Evolutionary conservation across 176 grass and related monocot species (phyloP).

Genomic region (Cocos nucifera): DNA sequence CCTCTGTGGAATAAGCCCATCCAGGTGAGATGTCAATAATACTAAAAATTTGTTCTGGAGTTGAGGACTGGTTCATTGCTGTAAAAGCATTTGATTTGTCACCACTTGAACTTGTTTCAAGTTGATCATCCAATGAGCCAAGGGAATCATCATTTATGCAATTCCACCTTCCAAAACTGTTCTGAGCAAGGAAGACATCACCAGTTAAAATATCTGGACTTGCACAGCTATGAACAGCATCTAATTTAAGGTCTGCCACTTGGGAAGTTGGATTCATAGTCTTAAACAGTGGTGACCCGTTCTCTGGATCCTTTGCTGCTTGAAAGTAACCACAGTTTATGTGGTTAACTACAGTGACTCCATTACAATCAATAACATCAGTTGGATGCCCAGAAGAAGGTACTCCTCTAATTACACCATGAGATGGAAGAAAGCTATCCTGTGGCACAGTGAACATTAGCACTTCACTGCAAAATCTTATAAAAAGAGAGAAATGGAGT

Average conservation of each 20-base stretch:
- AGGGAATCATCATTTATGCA: constrained; percentile 38
- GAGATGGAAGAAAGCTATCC: constrained; percentile 24
- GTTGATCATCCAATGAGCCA: constrained; percentile 31
- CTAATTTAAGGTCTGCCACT: constrained; percentile 19
- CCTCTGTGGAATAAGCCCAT: constrained; percentile 73
- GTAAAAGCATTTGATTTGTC: not conserved
- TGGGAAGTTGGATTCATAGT: constrained; percentile 31
- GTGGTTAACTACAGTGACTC: constrained; percentile 22
- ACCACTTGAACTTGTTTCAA: not conserved
- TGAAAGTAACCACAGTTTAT: constrained; percentile 19
- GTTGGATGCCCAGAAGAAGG: not conserved
- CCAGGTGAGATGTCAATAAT: constrained; percentile 74
- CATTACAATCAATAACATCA: constrained; percentile 22
- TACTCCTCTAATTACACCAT: constrained; percentile 15
- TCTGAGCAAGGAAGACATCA: constrained; percentile 36
- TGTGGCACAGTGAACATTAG: not conserved
- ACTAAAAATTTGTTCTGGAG: constrained; percentile 35
- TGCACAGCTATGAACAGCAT: constrained; percentile 18
- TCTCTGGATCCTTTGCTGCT: constrained; percentile 25
- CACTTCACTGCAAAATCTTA: too few species aligned
- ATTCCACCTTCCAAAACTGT: constrained; percentile 52
- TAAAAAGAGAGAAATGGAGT: too few species aligned
- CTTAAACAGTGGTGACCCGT: constrained; percentile 19
- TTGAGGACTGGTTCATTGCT: constrained; percentile 6
- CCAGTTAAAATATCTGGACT: constrained; percentile 15